Evolutionary conservation across 805 yeast species (phyloP).

Genomic region (Jamesozyma rosinii): DNA sequence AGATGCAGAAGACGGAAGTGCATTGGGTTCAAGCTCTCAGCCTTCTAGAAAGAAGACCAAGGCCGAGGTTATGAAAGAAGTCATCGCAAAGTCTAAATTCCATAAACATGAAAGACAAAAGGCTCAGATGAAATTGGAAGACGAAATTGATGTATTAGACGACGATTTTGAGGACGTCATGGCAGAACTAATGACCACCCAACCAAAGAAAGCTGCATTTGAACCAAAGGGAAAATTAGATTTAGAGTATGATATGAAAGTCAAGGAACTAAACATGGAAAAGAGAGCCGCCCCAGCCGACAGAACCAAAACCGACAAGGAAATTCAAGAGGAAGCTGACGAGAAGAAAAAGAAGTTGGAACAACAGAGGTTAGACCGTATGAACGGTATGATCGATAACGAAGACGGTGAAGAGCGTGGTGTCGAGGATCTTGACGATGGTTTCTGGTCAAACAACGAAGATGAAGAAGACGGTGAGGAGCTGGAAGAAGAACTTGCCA

Average conservation of each 20-base stretch:
- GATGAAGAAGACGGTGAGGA: constrained; percentile 33
- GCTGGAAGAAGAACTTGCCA: constrained; percentile 28
- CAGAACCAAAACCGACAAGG: constrained; percentile 71
- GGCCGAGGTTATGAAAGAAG: constrained; percentile 78
- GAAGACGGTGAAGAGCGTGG: constrained; percentile 37
- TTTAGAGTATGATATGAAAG: constrained; percentile 54
- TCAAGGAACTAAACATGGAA: constrained; percentile 57
- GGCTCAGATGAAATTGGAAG: constrained; percentile 50
- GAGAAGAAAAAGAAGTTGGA: constrained; percentile 57
- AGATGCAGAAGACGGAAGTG: constrained; percentile 36
- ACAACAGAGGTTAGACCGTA: constrained; percentile 58
- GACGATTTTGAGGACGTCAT: constrained; percentile 65
- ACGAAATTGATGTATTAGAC: constrained; percentile 57
- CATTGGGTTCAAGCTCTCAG: constrained; percentile 23
- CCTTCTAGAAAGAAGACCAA: constrained; percentile 63
- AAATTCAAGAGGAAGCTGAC: constrained; percentile 48
- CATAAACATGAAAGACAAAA: constrained; percentile 69
- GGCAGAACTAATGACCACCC: constrained; percentile 35
- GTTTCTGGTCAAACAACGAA: constrained; percentile 55
- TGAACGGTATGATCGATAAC: constrained; percentile 55
- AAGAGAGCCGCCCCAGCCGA: constrained; percentile 75
- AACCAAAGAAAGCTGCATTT: constrained; percentile 13
- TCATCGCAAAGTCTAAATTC: constrained; percentile 72
- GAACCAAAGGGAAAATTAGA: constrained; percentile 30
- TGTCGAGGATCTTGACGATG: constrained; percentile 63